Conservation (phyloP, 148 eudicot genomes). For the Vaccinium darrowii region DNA sequence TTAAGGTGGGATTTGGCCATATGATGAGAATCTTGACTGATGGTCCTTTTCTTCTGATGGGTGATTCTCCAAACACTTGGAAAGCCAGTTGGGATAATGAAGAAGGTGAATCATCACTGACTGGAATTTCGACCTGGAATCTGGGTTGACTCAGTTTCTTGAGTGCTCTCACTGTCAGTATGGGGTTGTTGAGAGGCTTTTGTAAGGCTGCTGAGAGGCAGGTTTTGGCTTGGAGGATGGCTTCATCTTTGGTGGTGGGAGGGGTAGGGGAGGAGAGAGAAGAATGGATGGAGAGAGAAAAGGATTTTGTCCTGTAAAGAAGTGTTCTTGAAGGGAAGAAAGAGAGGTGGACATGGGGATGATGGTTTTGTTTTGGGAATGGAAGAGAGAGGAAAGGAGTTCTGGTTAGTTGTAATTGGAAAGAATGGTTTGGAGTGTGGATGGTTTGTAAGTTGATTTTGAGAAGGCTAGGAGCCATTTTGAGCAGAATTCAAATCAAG, state of each 20-base stretch:
- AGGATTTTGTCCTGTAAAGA: slow-evolving; percentile 15
- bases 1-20: slow-evolving; percentile 47
- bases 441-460: slow-evolving; percentile 41
- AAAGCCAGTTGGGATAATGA: slow-evolving; percentile 60
- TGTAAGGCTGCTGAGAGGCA: slow-evolving; percentile 64
- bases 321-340: slow-evolving; percentile 8
- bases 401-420: slow-evolving; percentile 26
- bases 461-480: slow-evolving; percentile 59
- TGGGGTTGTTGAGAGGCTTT: slow-evolving; percentile 78
- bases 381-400: slow-evolving; percentile 19
- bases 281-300: slow-evolving; percentile 27
- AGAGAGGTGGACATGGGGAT: not conserved
- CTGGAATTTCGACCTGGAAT: slow-evolving; percentile 72
- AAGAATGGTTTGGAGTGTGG: slow-evolving; percentile 18
- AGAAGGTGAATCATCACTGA: slow-evolving; percentile 62
- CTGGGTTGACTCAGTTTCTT: slow-evolving; percentile 80
- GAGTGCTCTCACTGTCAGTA: slow-evolving; percentile 50
- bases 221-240: slow-evolving; percentile 74
- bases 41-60: slow-evolving; percentile 51
- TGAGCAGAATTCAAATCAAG: not conserved
- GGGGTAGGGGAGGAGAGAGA: slow-evolving; percentile 51
- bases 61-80: slow-evolving; percentile 49
- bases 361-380: not conserved
- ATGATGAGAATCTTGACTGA: slow-evolving; percentile 42
- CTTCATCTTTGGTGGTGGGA: slow-evolving; percentile 75